Conservation (phyloP, 257 asterid species). For the Coffea canephora region DNA sequence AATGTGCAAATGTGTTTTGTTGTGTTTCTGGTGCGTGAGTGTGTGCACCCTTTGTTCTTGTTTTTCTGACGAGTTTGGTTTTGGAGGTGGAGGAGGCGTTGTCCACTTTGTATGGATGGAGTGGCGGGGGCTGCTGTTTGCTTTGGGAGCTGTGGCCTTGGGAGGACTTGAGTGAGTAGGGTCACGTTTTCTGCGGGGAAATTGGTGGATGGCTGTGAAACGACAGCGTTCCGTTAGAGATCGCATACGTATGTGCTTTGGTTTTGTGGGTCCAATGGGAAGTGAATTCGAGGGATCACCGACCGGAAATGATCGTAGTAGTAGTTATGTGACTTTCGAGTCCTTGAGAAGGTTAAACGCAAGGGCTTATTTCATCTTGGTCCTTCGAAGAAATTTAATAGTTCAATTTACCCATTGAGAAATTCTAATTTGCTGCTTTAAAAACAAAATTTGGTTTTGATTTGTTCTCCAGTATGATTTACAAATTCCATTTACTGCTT, state of each 20-base stretch:
- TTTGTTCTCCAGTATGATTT: not conserved
- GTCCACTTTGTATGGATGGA: not conserved
- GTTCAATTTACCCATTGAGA: not conserved
- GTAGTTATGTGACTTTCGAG: not conserved
- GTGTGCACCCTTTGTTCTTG: not conserved
- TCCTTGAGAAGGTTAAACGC: not conserved
- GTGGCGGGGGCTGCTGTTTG: not conserved
- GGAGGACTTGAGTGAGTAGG: too few species aligned
- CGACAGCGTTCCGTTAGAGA: constrained; percentile 6
- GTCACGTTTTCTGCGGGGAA: not conserved
- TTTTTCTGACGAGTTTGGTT: too few species aligned
- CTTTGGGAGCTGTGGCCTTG: not conserved
- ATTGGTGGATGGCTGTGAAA: not conserved
- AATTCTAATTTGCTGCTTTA: not conserved
- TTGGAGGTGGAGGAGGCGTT: not conserved
- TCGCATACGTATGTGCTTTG: too few species aligned
- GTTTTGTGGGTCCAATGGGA: too few species aligned
- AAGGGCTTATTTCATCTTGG: not conserved
- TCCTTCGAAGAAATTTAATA: not conserved
- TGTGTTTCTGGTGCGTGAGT: not conserved
- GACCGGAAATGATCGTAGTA: too few species aligned
- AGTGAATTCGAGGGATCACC: too few species aligned
- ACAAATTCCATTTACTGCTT: not conserved
- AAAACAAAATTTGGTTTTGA: too few species aligned
- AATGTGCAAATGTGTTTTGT: not conserved